phyloP scores from a whole-genome alignment of 2,329 filamentous ascomycete species.

The Fusarium setosum region DNA sequence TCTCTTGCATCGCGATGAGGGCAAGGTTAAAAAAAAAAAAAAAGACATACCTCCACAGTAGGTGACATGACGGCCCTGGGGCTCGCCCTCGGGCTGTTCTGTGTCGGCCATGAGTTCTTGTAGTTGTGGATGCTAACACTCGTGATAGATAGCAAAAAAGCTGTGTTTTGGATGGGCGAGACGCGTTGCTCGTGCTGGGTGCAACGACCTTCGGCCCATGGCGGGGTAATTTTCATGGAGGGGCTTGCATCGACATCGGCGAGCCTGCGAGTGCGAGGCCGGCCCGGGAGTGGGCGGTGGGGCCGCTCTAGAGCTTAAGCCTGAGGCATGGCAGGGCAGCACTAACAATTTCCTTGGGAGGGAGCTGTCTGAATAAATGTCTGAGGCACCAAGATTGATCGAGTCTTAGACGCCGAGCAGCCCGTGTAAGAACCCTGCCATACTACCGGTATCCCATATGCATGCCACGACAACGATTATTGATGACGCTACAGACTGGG shows the following conservation, averaged over 20 bases:
- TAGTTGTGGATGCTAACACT: slow-evolving; percentile 29
- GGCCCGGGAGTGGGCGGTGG: slow-evolving; percentile 8
- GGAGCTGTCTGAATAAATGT: not conserved
- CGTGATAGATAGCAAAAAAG: slow-evolving; percentile 18
- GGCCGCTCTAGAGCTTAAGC: slow-evolving; percentile 15
- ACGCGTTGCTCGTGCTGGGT: slow-evolving; percentile 42
- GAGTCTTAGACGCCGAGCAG: no score
- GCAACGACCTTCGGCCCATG: slow-evolving; percentile 36
- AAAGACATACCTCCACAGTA: slow-evolving; percentile 68
- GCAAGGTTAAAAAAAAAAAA: not conserved
- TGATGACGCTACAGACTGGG: slow-evolving; percentile 7
- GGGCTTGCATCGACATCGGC: slow-evolving; percentile 38
- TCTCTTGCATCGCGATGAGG: slow-evolving; percentile 7
- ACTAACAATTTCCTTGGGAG: slow-evolving; percentile 11
- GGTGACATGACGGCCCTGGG: slow-evolving; percentile 62
- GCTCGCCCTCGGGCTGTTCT: slow-evolving; percentile 61
- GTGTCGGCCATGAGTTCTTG: slow-evolving; percentile 62
- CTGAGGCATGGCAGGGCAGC: slow-evolving; percentile 38
- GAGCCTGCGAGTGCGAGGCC: slow-evolving; percentile 5
- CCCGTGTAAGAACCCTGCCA: not conserved
- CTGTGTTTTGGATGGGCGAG: slow-evolving; percentile 32
- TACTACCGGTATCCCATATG: not conserved
- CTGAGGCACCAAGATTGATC: slow-evolving; percentile 11
- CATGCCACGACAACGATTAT: slow-evolving; percentile 10
- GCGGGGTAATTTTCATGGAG: slow-evolving; percentile 51